Percentiles rank a stretch among this genome's conserved stretches.
phyloP scores from a whole-genome alignment of 2,329 filamentous ascomycete genomes.

The Amauroascus niger region DNA sequence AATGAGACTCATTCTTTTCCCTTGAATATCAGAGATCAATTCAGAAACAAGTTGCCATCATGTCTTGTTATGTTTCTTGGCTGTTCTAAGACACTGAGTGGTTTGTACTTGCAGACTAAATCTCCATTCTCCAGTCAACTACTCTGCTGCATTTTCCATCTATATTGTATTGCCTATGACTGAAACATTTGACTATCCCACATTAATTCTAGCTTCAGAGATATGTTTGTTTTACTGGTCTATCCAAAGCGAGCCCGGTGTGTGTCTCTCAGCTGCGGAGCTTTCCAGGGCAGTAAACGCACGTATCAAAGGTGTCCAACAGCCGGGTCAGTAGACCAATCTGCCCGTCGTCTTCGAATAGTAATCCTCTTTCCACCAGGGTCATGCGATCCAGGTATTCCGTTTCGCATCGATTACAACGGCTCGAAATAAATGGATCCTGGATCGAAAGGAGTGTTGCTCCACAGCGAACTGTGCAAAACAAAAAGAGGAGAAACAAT shows the following conservation, averaged over 20 bases:
- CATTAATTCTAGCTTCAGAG: too few relatives aligned
- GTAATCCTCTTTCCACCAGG: not conserved
- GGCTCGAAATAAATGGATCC: slow-evolving; percentile 44
- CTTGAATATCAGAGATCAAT: not conserved
- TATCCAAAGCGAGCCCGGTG: too few relatives aligned
- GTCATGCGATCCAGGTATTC: slow-evolving; percentile 22
- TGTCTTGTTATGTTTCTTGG: not conserved
- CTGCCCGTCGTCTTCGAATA: not conserved
- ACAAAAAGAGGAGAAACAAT: slow-evolving; percentile 10
- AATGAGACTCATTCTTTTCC: not conserved
- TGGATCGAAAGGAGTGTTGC: slow-evolving; percentile 49
- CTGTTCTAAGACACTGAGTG: not conserved
- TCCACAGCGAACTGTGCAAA: slow-evolving; percentile 40
- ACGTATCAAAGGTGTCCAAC: slow-evolving; percentile 14
- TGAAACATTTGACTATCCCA: too few relatives aligned
- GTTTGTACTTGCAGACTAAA: too few relatives aligned
- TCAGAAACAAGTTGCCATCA: not conserved
- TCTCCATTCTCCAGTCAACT: too few relatives aligned
- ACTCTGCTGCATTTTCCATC: too few relatives aligned
- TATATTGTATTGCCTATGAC: too few relatives aligned
- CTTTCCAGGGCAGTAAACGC: slow-evolving; percentile 17
- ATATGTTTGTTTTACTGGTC: too few relatives aligned
- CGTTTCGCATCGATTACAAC: slow-evolving; percentile 46
- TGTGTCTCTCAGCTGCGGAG: slow-evolving; percentile 7
- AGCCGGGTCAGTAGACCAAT: slow-evolving; percentile 8